Evolutionary conservation across 1,284 basidiomycete species (phyloP).

Genomic region (Ceratobasidium sp.): DNA sequence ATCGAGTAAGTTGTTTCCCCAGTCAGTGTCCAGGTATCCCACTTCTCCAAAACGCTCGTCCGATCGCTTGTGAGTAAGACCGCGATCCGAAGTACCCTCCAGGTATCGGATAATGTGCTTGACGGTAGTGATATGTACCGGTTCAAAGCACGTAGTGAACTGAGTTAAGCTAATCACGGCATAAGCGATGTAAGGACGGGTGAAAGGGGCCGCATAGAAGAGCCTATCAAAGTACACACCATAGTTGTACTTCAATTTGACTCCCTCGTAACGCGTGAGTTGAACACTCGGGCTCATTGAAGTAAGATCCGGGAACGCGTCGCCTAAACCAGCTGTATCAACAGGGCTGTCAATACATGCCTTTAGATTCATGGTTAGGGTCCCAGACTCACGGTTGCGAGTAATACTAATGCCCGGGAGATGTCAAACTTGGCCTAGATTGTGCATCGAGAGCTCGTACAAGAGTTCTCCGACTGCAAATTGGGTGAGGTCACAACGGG

Average conservation of each 20-base stretch:
- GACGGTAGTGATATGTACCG: constrained; percentile 56
- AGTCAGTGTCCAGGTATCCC: constrained; percentile 29
- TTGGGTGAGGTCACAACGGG: background rate
- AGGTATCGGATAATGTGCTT: constrained; percentile 58
- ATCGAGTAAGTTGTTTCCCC: constrained; percentile 18
- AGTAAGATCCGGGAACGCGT: background rate
- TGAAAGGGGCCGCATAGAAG: constrained; percentile 59
- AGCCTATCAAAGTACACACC: constrained; percentile 58
- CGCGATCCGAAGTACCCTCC: constrained; percentile 53
- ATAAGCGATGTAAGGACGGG: constrained; percentile 61
- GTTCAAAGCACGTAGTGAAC: constrained; percentile 57
- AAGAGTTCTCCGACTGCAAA: background rate
- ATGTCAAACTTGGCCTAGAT: background rate
- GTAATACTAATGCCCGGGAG: constrained; percentile 22
- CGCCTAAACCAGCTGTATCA: background rate
- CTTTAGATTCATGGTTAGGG: constrained; percentile 2
- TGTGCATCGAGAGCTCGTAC: background rate
- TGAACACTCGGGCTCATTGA: no score
- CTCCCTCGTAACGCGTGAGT: background rate
- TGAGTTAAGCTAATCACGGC: constrained; percentile 58
- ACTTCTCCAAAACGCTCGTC: background rate
- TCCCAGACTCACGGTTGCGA: background rate
- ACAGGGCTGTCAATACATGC: constrained; percentile 28
- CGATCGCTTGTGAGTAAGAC: background rate
- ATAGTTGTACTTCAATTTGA: constrained; percentile 50